These are phyloP conservation scores for Solanum commersonii DNA, from an alignment of 257 asterid species.

Conservation along the genomic window DNA sequence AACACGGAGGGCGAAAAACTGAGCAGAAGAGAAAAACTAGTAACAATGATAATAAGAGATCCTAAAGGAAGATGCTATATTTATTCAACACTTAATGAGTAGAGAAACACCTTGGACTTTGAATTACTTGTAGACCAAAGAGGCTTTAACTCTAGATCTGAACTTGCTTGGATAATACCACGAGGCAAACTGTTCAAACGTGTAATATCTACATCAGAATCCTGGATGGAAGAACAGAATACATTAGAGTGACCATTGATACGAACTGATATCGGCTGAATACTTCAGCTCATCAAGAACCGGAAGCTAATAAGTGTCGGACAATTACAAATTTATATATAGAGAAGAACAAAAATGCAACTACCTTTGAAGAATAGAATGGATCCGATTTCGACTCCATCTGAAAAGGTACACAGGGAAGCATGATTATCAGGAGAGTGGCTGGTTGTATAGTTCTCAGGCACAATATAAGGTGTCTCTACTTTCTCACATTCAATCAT, in stretches of 20 bases:
- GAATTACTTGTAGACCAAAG: conserved; percentile 45
- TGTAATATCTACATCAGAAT: conserved; percentile 16
- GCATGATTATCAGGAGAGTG: neutral
- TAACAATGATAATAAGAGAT: neutral
- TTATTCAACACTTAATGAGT: neutral
- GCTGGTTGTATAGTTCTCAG: neutral
- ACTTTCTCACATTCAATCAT: neutral
- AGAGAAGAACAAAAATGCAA: neutral
- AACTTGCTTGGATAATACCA: conserved; percentile 41
- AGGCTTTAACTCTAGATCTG: conserved; percentile 66
- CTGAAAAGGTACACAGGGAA: conserved; percentile 23
- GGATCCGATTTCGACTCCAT: conserved; percentile 37
- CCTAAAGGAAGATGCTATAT: neutral
- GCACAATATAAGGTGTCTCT: neutral
- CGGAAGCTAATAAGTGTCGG: neutral
- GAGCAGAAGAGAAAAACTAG: neutral
- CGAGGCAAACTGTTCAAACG: conserved; percentile 41
- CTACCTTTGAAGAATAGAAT: conserved; percentile 34
- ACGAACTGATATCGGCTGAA: neutral
- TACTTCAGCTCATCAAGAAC: neutral
- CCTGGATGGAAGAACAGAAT: conserved; percentile 18
- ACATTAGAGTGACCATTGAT: neutral
- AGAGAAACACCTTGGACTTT: conserved; percentile 28
- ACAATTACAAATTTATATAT: neutral
- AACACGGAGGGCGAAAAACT: neutral